Evolutionary conservation across 2,329 filamentous ascomycete genomes (phyloP), one percentile per base, ranked within the genome.

Genomic region (Pochonia chlamydosporia): DNA sequence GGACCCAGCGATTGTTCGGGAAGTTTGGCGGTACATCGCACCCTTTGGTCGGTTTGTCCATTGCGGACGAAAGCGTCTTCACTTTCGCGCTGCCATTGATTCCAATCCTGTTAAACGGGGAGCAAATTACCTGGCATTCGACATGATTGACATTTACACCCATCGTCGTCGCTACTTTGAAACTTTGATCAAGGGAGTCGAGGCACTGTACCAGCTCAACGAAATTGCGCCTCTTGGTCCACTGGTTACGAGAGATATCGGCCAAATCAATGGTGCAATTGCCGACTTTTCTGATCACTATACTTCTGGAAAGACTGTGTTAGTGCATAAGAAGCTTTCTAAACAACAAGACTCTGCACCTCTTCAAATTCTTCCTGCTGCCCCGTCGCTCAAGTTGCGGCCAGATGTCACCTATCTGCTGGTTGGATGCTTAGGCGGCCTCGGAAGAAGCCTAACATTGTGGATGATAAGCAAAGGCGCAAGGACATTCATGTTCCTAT

Each of bases 391-490:
- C 11, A 13, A 6, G 10, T 53, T 59, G 9, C 37, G 37, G 13
- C 37, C 49, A 0, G 40, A 54, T 0, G 54, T 52, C 33, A 40
- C 39, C 6, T 57, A 57, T 30, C 47, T 57, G 2, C 45, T 57
- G 6, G 47, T 55, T 7, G 55, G 55, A 5, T 54, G 54, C 31
- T 47, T 56, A 1, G 64, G 66, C 4, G 64, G 64, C 1, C 49
- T 69, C 1, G 64, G 65, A 1, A 55, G 62, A 10, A 64, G 62
- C 37, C 46, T 69, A 3, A 56, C 53, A 4, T 48, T 47, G 0
- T 66, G 60, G 61, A 64, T 68, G 62, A 39, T 63, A 24, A 23
- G 47, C 1, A 56, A 57, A 1, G 65, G 64, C 25, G 43, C 48
- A 18, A 16, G 40, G 3, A 30, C 23, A n/a, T 46, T 49, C 14